Evolutionary conservation across 345 rosid genomes (phyloP), one percentile per base, ranked within the genome.

Genomic region (Gossypium rotundifolium): DNA sequence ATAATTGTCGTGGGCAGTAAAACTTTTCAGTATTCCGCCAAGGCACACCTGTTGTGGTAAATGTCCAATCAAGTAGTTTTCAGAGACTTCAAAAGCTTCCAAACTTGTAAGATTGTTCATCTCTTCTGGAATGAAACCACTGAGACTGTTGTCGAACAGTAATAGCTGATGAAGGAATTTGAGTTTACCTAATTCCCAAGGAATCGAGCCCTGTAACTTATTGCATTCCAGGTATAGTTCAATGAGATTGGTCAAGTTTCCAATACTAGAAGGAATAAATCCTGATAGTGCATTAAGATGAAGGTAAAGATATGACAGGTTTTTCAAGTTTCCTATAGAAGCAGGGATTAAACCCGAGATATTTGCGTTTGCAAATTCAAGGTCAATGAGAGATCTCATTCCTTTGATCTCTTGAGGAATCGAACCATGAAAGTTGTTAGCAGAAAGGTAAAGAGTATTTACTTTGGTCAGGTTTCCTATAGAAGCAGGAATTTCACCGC

Each of bases 271-370:
- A 51, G 54, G 54, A 51, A 51, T 51, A 51, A 51, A 51, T 4
- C 17, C 54, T 51, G 38, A 25, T 11, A 60, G 67, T 22, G 6
- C 29, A 38, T 63, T 71, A 17, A 12, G 12, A 0, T 2, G 12
- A 12, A 72, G 66, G 2, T 3, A 4, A 38, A 72, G 38, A 58
- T 13, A 10, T 9, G 53, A 38, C 14, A 72, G 12, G 0, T 18
- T n/a, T 3, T n/a, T 58, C 11, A 72, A 59, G 60, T 59, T 58
- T 44, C 65, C 75, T n/a, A 59, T 72, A 1, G 75, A 72, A 72
- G 18, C 16, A 11, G 65, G 75, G 11, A 72, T 57, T 18, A 12
- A 2, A 72, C 65, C 75, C 1, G 53, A 10, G 6, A 72, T 12
- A 44, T 45, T 45, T 45, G 49, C 11, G 3, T 1, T 0, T 45